Conservation (phyloP, 768 basidiomycete species). For the Pholiota molesta region DNA sequence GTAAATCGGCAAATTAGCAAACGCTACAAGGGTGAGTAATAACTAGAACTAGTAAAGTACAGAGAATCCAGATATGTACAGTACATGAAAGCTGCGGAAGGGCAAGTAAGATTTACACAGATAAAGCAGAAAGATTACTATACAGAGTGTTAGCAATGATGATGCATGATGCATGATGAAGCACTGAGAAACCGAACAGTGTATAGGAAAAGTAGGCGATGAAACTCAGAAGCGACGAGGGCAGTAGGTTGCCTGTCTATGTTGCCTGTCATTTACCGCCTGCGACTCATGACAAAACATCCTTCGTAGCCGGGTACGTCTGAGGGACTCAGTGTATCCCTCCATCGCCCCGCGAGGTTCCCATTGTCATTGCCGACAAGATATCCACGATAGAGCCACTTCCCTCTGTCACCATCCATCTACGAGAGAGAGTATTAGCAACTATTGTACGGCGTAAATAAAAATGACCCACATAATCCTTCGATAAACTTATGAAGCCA, state of each 20-base stretch:
- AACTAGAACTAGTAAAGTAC: too few relatives aligned
- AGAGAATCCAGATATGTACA: too few relatives aligned
- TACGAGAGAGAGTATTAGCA: conserved; percentile 27
- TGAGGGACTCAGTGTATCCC: conserved; percentile 75
- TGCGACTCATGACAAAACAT: conserved; percentile 75
- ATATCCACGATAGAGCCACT: conserved; percentile 87
- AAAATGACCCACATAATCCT: conserved; percentile 70
- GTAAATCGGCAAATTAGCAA: too few relatives aligned
- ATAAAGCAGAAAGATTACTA: not conserved
- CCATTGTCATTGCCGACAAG: conserved; percentile 71
- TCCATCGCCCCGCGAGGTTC: conserved; percentile 82
- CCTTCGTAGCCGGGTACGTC: conserved; percentile 81
- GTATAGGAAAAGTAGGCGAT: not conserved
- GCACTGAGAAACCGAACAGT: too few relatives aligned
- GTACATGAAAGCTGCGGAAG: not conserved
- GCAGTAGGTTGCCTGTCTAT: too few relatives aligned
- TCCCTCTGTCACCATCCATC: conserved; percentile 75
- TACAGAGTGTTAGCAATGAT: not conserved
- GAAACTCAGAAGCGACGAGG: not conserved
- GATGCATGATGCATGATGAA: too few relatives aligned
- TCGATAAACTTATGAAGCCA: conserved; percentile 79
- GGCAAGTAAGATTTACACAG: not conserved
- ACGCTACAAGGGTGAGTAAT: too few relatives aligned
- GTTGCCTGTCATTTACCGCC: conserved; percentile 39
- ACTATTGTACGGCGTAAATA: not conserved